phyloP scores from a whole-genome alignment of 2,329 filamentous ascomycete genomes.

The Tetracladium maxilliforme region DNA sequence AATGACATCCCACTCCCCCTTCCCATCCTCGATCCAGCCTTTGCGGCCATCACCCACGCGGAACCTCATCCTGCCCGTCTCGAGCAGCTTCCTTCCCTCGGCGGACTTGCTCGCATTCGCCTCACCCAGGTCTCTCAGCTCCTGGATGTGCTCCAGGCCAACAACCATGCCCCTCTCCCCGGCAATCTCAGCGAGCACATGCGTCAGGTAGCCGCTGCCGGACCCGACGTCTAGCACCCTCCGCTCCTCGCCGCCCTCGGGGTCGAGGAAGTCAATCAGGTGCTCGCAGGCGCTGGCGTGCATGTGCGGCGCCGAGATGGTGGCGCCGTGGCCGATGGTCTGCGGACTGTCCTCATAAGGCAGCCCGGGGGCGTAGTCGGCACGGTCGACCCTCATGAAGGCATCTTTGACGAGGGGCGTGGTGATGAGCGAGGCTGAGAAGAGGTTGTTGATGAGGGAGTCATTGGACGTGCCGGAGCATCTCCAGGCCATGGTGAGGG shows the following conservation, averaged over 20 bases:
- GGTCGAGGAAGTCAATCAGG: conserved; percentile 39
- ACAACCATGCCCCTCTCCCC: conserved; percentile 40
- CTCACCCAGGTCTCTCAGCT: conserved; percentile 46
- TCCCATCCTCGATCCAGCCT: conserved; percentile 36
- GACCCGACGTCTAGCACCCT: conserved; percentile 61
- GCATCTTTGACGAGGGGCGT: conserved; percentile 59
- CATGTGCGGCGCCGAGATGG: conserved; percentile 63
- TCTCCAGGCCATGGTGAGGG: conserved; percentile 72
- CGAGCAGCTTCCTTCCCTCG: conserved; percentile 43
- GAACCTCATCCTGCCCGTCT: conserved; percentile 52
- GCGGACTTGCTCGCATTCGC: conserved; percentile 50
- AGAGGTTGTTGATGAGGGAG: conserved; percentile 67
- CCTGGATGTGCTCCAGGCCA: conserved; percentile 60
- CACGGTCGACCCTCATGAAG: conserved; percentile 75
- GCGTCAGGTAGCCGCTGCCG: conserved; percentile 73
- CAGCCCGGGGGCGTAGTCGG: conserved; percentile 65
- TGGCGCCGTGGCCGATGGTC: conserved; percentile 50
- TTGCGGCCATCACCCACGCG: conserved; percentile 60
- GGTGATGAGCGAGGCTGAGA: conserved; percentile 56
- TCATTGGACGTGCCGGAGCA: conserved; percentile 63
- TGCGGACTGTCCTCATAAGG: conserved; percentile 64
- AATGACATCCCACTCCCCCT: conserved; percentile 72
- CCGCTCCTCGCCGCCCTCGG: conserved; percentile 18
- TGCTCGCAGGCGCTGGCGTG: conserved; percentile 51
- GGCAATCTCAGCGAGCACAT: conserved; percentile 70